Evolutionary conservation across 768 basidiomycete genomes (phyloP).

Genomic region (Lentinula lateritia): DNA sequence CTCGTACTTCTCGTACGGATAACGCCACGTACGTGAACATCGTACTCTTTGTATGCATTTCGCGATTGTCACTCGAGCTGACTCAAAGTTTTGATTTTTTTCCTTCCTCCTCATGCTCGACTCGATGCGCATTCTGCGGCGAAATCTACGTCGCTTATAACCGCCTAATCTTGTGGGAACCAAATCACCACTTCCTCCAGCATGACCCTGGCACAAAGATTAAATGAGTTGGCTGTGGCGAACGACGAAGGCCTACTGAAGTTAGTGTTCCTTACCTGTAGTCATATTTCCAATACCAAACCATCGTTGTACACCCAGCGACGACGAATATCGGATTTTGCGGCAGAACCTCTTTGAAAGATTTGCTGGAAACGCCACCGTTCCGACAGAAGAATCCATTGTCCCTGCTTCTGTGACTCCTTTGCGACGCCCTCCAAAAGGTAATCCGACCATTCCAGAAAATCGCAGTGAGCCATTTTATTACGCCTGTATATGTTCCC

Average conservation of each 20-base stretch:
- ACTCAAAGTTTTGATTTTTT: conserved; percentile 4
- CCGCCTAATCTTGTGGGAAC: no score
- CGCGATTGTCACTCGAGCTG: not conserved
- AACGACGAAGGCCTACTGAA: conserved; percentile 77
- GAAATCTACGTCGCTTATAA: not conserved
- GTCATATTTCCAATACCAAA: not conserved
- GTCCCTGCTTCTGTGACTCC: conserved; percentile 44
- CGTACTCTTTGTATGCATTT: conserved; percentile 2
- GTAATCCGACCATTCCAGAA: conserved; percentile 20
- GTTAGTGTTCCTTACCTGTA: conserved; percentile 32
- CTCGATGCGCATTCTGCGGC: not conserved
- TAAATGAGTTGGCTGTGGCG: conserved; percentile 75
- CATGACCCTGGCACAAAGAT: conserved; percentile 70
- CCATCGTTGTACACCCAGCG: conserved; percentile 35
- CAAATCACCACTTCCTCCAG: conserved; percentile 27
- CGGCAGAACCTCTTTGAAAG: conserved; percentile 84
- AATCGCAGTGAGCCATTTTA: conserved; percentile 24
- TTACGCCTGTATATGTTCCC: not conserved
- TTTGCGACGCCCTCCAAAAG: conserved; percentile 20
- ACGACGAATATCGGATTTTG: conserved; percentile 81
- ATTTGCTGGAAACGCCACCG: conserved; percentile 49
- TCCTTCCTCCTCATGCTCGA: not conserved
- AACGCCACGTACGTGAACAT: conserved; percentile 46
- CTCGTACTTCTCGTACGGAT: conserved; percentile 35
- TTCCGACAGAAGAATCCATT: conserved; percentile 59